phyloP scores from a whole-genome alignment of 192 early-diverging fungal genomes.

The Podochytrium sp. region DNA sequence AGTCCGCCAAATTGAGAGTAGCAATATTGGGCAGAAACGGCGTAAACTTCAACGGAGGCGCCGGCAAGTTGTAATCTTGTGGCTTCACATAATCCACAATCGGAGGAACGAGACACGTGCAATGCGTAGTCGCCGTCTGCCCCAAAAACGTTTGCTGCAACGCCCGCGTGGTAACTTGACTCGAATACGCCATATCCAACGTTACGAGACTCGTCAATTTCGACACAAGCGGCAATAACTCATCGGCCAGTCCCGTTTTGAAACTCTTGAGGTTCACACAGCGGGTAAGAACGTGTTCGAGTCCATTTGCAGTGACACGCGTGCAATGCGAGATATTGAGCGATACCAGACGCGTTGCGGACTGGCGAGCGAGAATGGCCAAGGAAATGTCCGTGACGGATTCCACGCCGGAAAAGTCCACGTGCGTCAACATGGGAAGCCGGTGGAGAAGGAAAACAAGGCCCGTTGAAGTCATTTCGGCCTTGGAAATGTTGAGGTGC shows the following conservation, averaged over 20 bases:
- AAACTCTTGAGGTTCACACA: not conserved
- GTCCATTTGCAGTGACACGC: not conserved
- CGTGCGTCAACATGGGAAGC: not conserved
- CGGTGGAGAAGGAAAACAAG: not conserved
- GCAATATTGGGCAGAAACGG: not conserved
- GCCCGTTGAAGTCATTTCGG: not conserved
- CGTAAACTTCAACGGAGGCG: not conserved
- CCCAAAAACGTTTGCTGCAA: not conserved
- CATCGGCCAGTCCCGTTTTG: not conserved
- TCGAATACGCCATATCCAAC: not conserved
- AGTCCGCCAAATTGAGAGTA: not conserved
- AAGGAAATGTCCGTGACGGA: not conserved
- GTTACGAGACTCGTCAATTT: not conserved
- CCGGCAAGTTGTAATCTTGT: not conserved
- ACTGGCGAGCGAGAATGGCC: not conserved
- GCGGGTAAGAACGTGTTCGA: not conserved
- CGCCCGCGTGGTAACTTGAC: not conserved
- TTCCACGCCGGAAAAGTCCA: not conserved
- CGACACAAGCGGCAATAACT: not conserved
- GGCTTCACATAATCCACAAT: not conserved
- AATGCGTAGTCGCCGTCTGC: not conserved
- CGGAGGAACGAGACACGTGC: not conserved
- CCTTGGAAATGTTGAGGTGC: not conserved
- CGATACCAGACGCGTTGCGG: not conserved
- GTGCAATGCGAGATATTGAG: not conserved